Conservation (phyloP, 1,139 yeast species). For the Magnusiomyces fungicola region DNA sequence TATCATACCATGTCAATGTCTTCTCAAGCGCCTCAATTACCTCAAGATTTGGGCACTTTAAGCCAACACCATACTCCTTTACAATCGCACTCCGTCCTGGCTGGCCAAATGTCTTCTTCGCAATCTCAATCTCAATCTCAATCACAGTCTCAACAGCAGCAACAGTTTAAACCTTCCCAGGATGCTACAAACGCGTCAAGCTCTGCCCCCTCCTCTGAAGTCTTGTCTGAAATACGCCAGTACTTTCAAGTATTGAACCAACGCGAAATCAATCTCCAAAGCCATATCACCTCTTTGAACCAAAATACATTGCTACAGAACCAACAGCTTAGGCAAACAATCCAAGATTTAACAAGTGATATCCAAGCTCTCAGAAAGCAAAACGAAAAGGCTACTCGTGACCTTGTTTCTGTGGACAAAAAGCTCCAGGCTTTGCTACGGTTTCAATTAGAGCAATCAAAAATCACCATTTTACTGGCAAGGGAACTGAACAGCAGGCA, state of each 20-base stretch:
- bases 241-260: not conserved
- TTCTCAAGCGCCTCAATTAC: too few species aligned
- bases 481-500: not conserved
- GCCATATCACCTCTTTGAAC: not conserved
- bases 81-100: too few species aligned
- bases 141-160: not conserved
- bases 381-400: not conserved
- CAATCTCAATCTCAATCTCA: too few species aligned
- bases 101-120: too few species aligned
- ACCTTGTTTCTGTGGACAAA: not conserved
- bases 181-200: not conserved
- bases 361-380: not conserved
- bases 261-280: not conserved
- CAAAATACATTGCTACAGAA: not conserved
- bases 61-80: too few species aligned
- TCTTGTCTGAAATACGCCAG: not conserved
- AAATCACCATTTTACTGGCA: not conserved
- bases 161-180: not conserved
- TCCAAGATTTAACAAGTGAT: not conserved
- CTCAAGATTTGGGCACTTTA: too few species aligned
- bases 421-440: not conserved
- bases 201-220: too few species aligned
- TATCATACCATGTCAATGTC: too few species aligned
- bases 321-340: not conserved
- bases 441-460: constrained; percentile 4